phyloP scores from a whole-genome alignment of 2,329 filamentous ascomycete species.

The Fusarium sacchari region DNA sequence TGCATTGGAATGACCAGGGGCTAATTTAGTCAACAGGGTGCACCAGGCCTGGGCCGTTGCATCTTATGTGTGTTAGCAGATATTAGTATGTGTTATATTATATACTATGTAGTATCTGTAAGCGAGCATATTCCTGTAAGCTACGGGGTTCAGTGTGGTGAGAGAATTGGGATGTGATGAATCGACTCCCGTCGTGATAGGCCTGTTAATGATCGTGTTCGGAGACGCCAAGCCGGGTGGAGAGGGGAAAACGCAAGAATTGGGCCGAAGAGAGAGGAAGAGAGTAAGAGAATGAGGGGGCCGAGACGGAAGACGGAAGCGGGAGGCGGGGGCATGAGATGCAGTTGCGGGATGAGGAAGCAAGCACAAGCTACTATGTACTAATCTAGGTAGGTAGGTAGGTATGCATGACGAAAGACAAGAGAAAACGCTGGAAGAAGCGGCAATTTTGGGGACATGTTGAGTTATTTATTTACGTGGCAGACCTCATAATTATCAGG shows the following conservation, averaged over 20 bases:
- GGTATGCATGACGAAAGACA: conserved; percentile 38
- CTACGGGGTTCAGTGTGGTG: conserved; percentile 25
- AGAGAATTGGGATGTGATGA: conserved; percentile 10
- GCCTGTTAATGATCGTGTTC: conserved; percentile 4
- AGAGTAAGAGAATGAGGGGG: conserved; percentile 13
- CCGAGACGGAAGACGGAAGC: conserved; percentile 34
- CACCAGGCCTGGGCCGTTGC: conserved; percentile 16
- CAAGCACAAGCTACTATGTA: no score
- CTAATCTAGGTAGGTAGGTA: no score
- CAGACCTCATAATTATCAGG: background rate
- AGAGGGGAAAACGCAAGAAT: conserved; percentile 3
- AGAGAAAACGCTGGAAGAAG: conserved; percentile 23
- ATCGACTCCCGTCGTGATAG: conserved; percentile 9
- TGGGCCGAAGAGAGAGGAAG: conserved; percentile 29
- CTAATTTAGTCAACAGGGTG: background rate
- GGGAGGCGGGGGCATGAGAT: conserved; percentile 16
- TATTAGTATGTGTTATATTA: background rate
- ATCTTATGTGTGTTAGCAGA: conserved; percentile 14
- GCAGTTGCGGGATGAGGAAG: conserved; percentile 10
- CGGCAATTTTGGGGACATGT: conserved; percentile 9
- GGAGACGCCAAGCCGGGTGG: conserved; percentile 33
- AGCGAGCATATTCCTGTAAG: conserved; percentile 4
- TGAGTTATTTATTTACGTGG: conserved; percentile 3
- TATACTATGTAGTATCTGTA: background rate
- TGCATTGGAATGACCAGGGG: background rate